phyloP scores from a whole-genome alignment of 768 basidiomycete species.

The Naganishia onofrii region DNA sequence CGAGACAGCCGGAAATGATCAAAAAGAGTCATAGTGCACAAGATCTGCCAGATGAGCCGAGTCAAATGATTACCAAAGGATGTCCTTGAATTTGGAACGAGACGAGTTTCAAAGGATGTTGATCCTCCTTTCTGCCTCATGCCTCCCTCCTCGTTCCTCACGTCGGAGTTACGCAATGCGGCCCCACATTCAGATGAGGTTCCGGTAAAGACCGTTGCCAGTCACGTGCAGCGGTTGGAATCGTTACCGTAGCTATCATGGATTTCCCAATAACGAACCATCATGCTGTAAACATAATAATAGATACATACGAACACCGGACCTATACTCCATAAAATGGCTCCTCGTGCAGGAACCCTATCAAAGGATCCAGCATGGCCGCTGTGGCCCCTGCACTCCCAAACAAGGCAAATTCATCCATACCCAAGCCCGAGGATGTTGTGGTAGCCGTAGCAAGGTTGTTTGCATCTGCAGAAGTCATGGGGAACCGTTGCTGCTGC shows the following conservation, averaged over 20 bases:
- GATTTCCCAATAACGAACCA: too few relatives aligned
- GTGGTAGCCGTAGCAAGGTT: background rate
- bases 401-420: conserved; percentile 9
- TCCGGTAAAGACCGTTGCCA: background rate
- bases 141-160: too few relatives aligned
- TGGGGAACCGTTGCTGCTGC: background rate
- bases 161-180: background rate
- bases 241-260: background rate
- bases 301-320: background rate
- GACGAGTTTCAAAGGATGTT: too few relatives aligned
- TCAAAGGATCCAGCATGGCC: conserved; percentile 21
- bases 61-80: background rate
- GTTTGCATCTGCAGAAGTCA: background rate
- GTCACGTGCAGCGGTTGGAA: background rate
- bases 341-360: conserved; percentile 20
- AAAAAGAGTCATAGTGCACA: conserved; percentile 4
- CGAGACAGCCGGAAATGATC: conserved; percentile 15
- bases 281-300: background rate
- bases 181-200: background rate
- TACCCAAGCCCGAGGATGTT: background rate
- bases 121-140: too few relatives aligned
- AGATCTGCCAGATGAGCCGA: background rate
- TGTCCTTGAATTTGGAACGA: too few relatives aligned
- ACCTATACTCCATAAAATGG: conserved; percentile 6
- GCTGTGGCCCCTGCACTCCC: conserved; percentile 9